A percentile compares a stretch with the other conserved stretches of the same genome.
phyloP scores from a whole-genome alignment of 1,284 basidiomycete genomes.

The Ustilago hordei region DNA sequence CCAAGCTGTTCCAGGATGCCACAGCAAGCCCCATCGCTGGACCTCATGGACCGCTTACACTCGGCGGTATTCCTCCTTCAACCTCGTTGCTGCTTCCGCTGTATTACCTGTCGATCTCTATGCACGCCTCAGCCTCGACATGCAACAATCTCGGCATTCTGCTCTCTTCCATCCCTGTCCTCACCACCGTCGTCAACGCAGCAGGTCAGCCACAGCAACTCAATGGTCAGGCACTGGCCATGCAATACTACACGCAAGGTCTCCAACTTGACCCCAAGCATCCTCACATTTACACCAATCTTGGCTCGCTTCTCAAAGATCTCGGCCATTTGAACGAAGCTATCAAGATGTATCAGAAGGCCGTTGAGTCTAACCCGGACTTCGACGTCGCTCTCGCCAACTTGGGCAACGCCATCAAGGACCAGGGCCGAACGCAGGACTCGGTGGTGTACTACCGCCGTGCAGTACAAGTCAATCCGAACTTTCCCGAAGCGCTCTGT shows the following conservation, averaged over 20 bases:
- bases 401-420: conserved; percentile 74
- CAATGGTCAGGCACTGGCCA: conserved; percentile 72
- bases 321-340: conserved; percentile 74
- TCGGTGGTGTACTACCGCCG: conserved; percentile 75
- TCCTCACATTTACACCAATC: conserved; percentile 76
- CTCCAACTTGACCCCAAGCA: conserved; percentile 74
- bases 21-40: conserved; percentile 54
- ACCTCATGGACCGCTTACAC: conserved; percentile 50
- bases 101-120: conserved; percentile 75
- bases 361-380: conserved; percentile 74
- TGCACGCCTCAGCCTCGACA: conserved; percentile 74
- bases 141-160: conserved; percentile 77
- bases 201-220: conserved; percentile 66
- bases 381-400: conserved; percentile 76
- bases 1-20: conserved; percentile 74
- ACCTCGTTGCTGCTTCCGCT: conserved; percentile 74
- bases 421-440: conserved; percentile 73
- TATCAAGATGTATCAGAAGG: conserved; percentile 74
- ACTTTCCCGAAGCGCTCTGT: conserved; percentile 75
- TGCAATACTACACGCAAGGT: conserved; percentile 75
- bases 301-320: conserved; percentile 76
- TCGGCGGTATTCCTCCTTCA: conserved; percentile 71
- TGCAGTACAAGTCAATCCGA: conserved; percentile 74
- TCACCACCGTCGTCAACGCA: conserved; percentile 59
- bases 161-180: conserved; percentile 72